phyloP scores from a whole-genome alignment of 177 flowering plant genomes.

The Vitis hybrid region DNA sequence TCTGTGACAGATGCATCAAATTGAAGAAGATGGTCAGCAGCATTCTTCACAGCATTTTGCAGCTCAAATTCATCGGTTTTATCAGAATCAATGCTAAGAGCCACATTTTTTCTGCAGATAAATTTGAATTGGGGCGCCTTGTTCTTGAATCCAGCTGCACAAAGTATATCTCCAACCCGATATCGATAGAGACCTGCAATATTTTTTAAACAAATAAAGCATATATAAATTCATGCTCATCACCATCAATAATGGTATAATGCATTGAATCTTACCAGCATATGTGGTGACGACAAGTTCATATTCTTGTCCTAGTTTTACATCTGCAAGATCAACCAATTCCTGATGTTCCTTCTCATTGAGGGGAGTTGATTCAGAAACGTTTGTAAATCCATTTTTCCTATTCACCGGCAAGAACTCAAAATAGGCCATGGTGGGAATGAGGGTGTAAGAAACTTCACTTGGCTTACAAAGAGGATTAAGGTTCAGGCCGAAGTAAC shows the following conservation, averaged over 20 bases:
- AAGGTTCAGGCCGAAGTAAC: constrained; percentile 39
- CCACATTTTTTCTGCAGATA: constrained; percentile 33
- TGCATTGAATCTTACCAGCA: constrained; percentile 23
- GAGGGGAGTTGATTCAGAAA: background rate
- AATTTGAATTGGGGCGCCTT: constrained; percentile 39
- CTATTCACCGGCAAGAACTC: constrained; percentile 35
- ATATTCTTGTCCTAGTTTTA: constrained; percentile 33
- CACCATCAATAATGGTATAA: background rate
- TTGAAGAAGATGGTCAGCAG: constrained; percentile 12
- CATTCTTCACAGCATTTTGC: constrained; percentile 29
- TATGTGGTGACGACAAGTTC: constrained; percentile 46
- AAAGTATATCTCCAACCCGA: constrained; percentile 34
- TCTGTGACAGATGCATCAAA: constrained; percentile 22
- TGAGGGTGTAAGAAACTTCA: constrained; percentile 38
- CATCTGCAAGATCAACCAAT: constrained; percentile 34
- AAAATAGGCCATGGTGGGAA: constrained; percentile 49
- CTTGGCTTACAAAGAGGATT: constrained; percentile 36
- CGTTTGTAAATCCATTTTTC: constrained; percentile 1
- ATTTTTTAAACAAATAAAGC: background rate
- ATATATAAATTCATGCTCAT: background rate
- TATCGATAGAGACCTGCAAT: constrained; percentile 33
- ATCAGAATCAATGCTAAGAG: constrained; percentile 30
- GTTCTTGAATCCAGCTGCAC: constrained; percentile 39
- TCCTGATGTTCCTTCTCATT: constrained; percentile 12
- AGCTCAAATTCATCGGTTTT: constrained; percentile 36